Base-by-base conservation (phyloP, 208 protist species). In the Phytomonas serpens region DNA sequence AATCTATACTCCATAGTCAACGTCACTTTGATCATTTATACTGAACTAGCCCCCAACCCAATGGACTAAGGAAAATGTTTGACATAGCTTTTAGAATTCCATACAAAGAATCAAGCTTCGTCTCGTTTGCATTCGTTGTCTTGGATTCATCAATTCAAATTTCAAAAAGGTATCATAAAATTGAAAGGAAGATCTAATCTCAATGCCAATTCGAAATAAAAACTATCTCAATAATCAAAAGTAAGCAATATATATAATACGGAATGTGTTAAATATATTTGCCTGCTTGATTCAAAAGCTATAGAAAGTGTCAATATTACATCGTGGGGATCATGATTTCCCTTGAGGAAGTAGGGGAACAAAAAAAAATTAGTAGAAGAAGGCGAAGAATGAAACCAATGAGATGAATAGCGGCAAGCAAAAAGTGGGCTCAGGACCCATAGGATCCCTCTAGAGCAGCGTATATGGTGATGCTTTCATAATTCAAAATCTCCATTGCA, bases 331-430 rank as follows among this genome's bases (percentile, higher is more conserved):
- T 51, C 16, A 27, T 23, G 2, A 57, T 23, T 57, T 57, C 47
- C 19, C 4, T 57, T 57, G 47, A 27, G 5, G 19, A 57, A 57
- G 47, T 19, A 27, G 23, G 6, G 10, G 23, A 27, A n/a, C n/a
- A n/a, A 64, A 64, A 11, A 13, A 31, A 19, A 72, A 27, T 3
- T 34, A 62, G 14, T 40, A 36, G 40, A 64, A 42, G 64, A 36
- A 30, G 64, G 51, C 23, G 16, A 57, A 57, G 37, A 64, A 62
- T 42, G 62, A 47, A 69, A 75, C 0, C 27, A 71, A 40, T 19
- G 6, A 33, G 38, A 36, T 27, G 19, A 33, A 14, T 42, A 14
- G 19, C 11, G 34, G 27, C 27, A 29, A 33, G 34, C 23, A 29
- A 73, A 72, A 76, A 29, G 33, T 47, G 36, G 7, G 29, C 19